phyloP scores from a whole-genome alignment of 2,329 filamentous ascomycete genomes.

The Talaromyces rugulosus region DNA sequence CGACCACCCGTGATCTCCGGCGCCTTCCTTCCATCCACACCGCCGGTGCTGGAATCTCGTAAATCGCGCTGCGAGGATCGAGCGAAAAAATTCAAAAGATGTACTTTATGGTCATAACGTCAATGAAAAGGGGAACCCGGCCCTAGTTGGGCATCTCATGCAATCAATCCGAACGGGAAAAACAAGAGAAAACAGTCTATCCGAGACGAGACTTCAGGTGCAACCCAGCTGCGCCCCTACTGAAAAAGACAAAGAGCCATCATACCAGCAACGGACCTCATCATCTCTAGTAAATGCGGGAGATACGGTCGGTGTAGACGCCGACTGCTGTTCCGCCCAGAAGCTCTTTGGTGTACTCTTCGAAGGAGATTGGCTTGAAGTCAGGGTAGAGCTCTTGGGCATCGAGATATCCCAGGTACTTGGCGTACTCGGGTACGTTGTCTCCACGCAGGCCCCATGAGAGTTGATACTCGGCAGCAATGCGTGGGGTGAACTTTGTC shows the following conservation, averaged over 20 bases:
- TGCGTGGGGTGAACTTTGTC: conserved; percentile 9
- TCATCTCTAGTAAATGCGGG: conserved; percentile 10
- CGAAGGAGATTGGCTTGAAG: conserved; percentile 30
- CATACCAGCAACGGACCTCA: not conserved
- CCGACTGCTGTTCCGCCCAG: conserved; percentile 29
- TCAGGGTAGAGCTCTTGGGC: conserved; percentile 49
- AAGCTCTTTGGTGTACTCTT: conserved; percentile 30
- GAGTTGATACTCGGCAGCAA: conserved; percentile 32
- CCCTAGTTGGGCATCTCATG: not conserved
- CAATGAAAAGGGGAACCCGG: not conserved
- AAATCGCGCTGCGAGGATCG: too few species aligned
- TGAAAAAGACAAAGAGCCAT: not conserved
- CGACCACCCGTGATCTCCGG: too few species aligned
- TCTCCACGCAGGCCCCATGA: conserved; percentile 44
- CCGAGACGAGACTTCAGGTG: not conserved
- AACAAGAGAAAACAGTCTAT: not conserved
- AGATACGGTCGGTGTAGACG: conserved; percentile 15
- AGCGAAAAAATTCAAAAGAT: too few species aligned
- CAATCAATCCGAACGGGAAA: not conserved
- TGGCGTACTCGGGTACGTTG: conserved; percentile 44
- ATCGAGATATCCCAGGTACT: conserved; percentile 49
- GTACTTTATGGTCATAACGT: not conserved
- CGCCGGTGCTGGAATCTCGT: too few species aligned
- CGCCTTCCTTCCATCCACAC: too few species aligned
- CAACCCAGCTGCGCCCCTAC: not conserved